A percentile compares a stretch with the other conserved stretches of the same genome.
Evolutionary conservation across 352 stramenopile species (phyloP).

Genomic region (Phytopythium helicoides): DNA sequence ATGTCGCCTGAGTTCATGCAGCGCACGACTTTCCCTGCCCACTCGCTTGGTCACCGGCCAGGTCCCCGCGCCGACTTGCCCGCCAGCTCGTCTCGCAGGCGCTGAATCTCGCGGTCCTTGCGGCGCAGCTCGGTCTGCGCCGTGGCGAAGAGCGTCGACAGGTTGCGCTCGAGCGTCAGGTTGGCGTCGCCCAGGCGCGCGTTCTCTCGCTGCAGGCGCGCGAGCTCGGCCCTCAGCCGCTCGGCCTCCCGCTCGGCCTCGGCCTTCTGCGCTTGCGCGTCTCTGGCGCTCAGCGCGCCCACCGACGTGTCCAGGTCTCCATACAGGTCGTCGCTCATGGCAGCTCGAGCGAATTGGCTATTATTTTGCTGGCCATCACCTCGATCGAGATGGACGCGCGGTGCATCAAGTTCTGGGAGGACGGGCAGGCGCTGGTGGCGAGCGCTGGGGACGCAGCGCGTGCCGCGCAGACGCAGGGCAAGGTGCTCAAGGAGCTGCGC

Average conservation of each 20-base stretch:
- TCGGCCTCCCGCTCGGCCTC: slow-evolving; percentile 53
- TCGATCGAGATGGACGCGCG: slow-evolving; percentile 50
- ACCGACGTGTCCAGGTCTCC: slow-evolving; percentile 81
- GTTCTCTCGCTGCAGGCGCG: slow-evolving; percentile 65
- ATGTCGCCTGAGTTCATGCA: no score
- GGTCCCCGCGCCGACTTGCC: neutral
- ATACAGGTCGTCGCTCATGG: slow-evolving; percentile 60
- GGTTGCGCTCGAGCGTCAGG: slow-evolving; percentile 62
- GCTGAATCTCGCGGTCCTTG: slow-evolving; percentile 78
- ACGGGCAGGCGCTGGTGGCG: slow-evolving; percentile 56
- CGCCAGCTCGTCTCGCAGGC: slow-evolving; percentile 52
- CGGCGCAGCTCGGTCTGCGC: slow-evolving; percentile 72
- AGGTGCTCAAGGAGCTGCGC: slow-evolving; percentile 69
- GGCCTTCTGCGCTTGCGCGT: slow-evolving; percentile 50
- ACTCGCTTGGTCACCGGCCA: neutral
- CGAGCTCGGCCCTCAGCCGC: slow-evolving; percentile 49
- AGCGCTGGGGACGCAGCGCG: slow-evolving; percentile 15
- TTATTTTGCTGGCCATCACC: slow-evolving; percentile 3
- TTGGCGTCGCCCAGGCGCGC: slow-evolving; percentile 52
- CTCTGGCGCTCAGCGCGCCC: slow-evolving; percentile 61
- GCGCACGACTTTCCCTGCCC: no score
- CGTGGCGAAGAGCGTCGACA: slow-evolving; percentile 72
- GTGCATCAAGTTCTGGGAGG: slow-evolving; percentile 78
- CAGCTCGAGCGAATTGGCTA: neutral
- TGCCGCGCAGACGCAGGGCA: slow-evolving; percentile 30